Evolutionary conservation across 192 early-diverging fungal species (phyloP), one percentile per base, ranked within the genome.

Genomic region (Entomortierella parvispora): DNA sequence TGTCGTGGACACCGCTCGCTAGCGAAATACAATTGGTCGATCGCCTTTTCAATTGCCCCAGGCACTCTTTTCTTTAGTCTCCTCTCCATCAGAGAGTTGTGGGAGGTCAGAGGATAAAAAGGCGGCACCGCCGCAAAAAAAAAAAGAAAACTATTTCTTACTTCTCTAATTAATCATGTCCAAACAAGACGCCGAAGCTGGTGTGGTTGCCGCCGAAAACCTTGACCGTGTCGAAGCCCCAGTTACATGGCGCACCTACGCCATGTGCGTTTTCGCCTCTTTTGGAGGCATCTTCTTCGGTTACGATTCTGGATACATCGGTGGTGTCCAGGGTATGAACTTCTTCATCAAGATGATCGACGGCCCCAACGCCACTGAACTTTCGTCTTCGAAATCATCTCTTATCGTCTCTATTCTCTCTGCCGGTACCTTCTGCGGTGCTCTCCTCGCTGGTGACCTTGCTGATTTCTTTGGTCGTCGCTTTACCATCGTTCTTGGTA

Each of bases 281-380:
- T 68, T 91, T 52, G 90, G 87, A 66, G 89, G 85, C 15, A 80
- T 91, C 54, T 75, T 91, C 51, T 93, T 91, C 69, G 92, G 92
- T 56, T 94, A 92, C 62, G 92, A 94, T 78, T 90, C 83, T 8
- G 92, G 90, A 25, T 84, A 90, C n/a, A 91, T 91, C 66, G 86
- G 88, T 44, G 89, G 88, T 46, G 86, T 90, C 51, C 81, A 89
- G 60, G 87, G 85, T 65, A 92, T 93, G 90, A 64, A 80, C 58
- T 58, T 70, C 45, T 90, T 86, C 62, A 83, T 85, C 51, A 46
- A 48, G 29, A 87, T 84, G 75, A 87, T 89, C 60, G 48, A 67
- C 70, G 55, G 76, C 29, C 85, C 85, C 9, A 37, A 68, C 32
- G 75, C 82, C 7, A 52, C 65, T 15, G 61, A 70, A 57, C 65